These are phyloP conservation scores for Cyamopsis tetragonoloba DNA, from an alignment of 306 rosid genomes.

Conservation along the genomic window DNA sequence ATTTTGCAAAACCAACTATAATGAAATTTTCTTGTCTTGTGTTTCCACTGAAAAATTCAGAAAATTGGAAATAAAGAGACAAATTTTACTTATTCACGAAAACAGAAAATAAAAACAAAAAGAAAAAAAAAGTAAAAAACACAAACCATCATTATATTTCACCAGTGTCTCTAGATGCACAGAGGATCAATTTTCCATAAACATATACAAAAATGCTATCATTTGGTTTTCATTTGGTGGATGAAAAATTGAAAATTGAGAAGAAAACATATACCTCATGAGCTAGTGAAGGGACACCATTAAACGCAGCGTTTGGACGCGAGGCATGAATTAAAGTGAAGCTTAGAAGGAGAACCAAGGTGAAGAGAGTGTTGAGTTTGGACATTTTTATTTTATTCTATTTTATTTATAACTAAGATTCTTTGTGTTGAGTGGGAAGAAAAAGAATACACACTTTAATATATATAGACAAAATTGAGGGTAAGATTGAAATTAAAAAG, in stretches of 20 bases:
- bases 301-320: slow-evolving; percentile 31
- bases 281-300: slow-evolving; percentile 3
- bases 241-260: background rate
- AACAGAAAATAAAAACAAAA: too few relatives aligned
- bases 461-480: slow-evolving; percentile 21
- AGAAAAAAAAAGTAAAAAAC: too few relatives aligned
- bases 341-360: slow-evolving; percentile 49
- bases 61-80: too few relatives aligned
- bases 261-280: slow-evolving; percentile 27
- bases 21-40: too few relatives aligned
- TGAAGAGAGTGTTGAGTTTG: slow-evolving; percentile 41
- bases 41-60: too few relatives aligned
- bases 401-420: background rate
- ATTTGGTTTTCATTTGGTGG: background rate
- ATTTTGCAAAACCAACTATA: too few relatives aligned
- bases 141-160: too few relatives aligned
- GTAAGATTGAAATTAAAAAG: background rate
- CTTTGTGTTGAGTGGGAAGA: slow-evolving; percentile 15
- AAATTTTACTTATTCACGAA: too few relatives aligned
- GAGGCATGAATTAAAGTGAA: slow-evolving; percentile 34
- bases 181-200: background rate
- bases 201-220: background rate
- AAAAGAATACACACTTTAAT: background rate
- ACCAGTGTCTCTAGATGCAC: too few relatives aligned
- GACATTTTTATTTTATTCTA: slow-evolving; percentile 30